Conservation (phyloP, 108 stramenopile species). For the Cylindrotheca closterium region DNA sequence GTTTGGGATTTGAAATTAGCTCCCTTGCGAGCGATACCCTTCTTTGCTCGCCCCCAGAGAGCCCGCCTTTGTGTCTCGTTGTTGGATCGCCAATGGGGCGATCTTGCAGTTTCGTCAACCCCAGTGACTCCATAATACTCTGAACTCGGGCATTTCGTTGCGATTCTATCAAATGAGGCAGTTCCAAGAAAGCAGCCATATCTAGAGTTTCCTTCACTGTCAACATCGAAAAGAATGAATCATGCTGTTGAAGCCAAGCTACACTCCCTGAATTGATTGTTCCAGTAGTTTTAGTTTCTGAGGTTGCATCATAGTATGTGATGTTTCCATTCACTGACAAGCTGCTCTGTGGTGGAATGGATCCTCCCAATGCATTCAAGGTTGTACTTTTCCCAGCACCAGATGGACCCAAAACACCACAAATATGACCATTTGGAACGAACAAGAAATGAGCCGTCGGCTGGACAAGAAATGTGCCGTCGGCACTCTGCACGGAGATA, state of each 20-base stretch:
- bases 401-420: constrained; percentile 69
- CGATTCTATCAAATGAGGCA: constrained; percentile 24
- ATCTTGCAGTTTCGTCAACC: constrained; percentile 51
- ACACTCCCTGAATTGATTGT: constrained; percentile 58
- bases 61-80: neutral
- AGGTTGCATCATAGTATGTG: constrained; percentile 15
- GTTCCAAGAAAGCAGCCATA: constrained; percentile 71
- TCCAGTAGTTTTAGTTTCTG: constrained; percentile 15
- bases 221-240: constrained; percentile 79
- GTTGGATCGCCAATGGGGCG: constrained; percentile 50
- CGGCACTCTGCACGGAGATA: constrained; percentile 20
- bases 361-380: constrained; percentile 16
- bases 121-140: constrained; percentile 50
- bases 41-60: constrained; percentile 85
- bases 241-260: constrained; percentile 80
- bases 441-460: constrained; percentile 33
- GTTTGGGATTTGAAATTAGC: constrained; percentile 56
- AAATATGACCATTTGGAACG: constrained; percentile 58
- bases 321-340: constrained; percentile 25
- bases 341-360: constrained; percentile 20
- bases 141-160: constrained; percentile 44
- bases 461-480: constrained; percentile 43
- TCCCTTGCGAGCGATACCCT: constrained; percentile 79
- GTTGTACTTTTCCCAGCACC: constrained; percentile 48
- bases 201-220: constrained; percentile 78